phyloP scores from a whole-genome alignment of 202 grass and related monocot genomes.

The Carex arenaria region DNA sequence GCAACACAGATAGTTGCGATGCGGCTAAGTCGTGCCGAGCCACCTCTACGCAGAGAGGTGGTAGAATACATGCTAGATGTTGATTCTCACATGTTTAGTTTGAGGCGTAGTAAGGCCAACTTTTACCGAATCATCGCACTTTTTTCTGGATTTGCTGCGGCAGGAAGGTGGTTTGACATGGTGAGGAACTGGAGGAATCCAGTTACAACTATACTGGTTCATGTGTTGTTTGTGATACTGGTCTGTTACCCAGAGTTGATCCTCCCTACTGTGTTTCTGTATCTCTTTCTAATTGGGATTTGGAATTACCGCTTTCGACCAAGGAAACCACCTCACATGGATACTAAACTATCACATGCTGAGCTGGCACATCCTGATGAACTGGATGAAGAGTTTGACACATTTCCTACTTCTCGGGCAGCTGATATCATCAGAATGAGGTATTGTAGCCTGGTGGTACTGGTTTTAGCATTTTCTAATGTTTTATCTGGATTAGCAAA shows the following conservation, averaged over 20 bases:
- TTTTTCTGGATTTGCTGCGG: constrained; percentile 51
- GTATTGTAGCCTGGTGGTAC: constrained; percentile 4
- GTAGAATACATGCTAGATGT: constrained; percentile 96
- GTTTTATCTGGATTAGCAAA: not conserved
- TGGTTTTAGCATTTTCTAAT: not conserved
- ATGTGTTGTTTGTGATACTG: constrained; percentile 85
- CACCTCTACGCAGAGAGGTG: constrained; percentile 71
- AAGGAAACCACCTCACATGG: constrained; percentile 88
- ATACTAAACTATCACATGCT: constrained; percentile 74
- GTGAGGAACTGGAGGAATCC: constrained; percentile 87
- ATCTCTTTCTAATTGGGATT: constrained; percentile 84
- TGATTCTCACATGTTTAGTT: constrained; percentile 88
- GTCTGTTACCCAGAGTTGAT: constrained; percentile 96
- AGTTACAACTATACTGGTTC: constrained; percentile 76
- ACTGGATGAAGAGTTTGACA: constrained; percentile 95
- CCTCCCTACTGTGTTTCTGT: constrained; percentile 87
- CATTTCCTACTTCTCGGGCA: constrained; percentile 62
- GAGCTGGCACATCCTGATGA: constrained; percentile 70
- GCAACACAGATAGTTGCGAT: constrained; percentile 70
- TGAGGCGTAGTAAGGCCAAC: constrained; percentile 92
- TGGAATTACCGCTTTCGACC: constrained; percentile 79
- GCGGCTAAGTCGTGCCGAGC: constrained; percentile 77
- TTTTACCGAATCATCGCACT: constrained; percentile 68
- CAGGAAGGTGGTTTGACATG: constrained; percentile 67
- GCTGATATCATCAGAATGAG: constrained; percentile 64